Base-by-base conservation (phyloP, 768 basidiomycete species). In the Candolleomyces aberdarensis region DNA sequence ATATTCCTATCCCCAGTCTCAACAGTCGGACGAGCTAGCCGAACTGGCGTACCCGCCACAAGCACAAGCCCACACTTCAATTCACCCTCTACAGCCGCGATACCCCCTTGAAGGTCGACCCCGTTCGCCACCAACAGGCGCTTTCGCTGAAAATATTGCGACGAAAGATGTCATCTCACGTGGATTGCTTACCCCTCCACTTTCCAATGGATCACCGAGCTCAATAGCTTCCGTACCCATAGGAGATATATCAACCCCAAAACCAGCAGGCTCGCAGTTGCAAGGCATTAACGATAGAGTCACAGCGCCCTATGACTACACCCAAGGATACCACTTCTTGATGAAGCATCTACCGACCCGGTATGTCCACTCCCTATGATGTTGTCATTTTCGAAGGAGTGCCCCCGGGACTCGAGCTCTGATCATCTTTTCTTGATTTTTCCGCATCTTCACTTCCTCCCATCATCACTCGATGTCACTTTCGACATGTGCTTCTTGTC, bases 311-410 rank as follows among this genome's bases (percentile, higher is more conserved):
- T 96, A 94, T 70, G 94, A 96, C 71, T 97, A 98, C 69, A 96
- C 94, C 15, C 91, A 97, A 77, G 94, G 94, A 20, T 98, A 98
- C 71, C 96, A 97, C 72, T 92, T 91, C 72, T 79, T 98, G 66
- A 98, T 98, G 94, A 92, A 94, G 76, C 91, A 94, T 74, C 79
- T 98, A 55, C 89, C 89, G 47, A 84, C 78, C 67, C 85, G 89
- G 94, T 92, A 71, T 75, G 89, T 86, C 66, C 71, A 66, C 71
- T 72, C 67, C 64, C 67, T 71, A 70, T 65, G 36, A 70, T 72
- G 62, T 68, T 59, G 66, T 65, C 67, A 66, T 72, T 59, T 67
- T 69, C 65, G 69, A 71, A 74, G 71, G 76, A 78, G 79, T 78
- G 67, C 76, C 74, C 70, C 65, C 69, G 75, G 75, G 75, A 73